phyloP scores from a whole-genome alignment of 768 basidiomycete genomes.

The Leccinum arenicola region DNA sequence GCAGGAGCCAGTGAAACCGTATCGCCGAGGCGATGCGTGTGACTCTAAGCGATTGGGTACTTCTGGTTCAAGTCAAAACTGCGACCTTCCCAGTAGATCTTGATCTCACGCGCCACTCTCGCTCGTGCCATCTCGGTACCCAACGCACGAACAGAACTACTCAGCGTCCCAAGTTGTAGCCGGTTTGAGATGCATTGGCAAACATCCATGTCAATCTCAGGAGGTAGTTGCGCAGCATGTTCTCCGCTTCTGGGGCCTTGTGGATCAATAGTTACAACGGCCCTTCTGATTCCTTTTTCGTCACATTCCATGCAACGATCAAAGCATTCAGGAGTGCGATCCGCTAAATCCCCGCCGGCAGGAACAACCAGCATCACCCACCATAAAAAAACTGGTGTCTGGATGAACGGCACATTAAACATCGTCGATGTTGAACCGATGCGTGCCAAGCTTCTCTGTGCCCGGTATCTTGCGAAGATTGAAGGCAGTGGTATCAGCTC shows the following conservation, averaged over 20 bases:
- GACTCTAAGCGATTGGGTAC: background rate
- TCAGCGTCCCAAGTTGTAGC: background rate
- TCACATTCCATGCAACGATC: constrained; percentile 49
- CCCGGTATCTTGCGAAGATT: no score
- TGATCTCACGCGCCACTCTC: constrained; percentile 19
- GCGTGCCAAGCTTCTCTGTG: no score
- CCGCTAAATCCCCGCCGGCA: constrained; percentile 73
- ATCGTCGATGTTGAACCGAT: no score
- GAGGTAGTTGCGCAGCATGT: constrained; percentile 49
- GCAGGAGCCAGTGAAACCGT: background rate
- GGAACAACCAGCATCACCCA: constrained; percentile 54
- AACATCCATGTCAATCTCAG: constrained; percentile 67
- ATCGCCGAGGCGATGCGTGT: background rate
- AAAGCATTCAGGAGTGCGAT: constrained; percentile 45
- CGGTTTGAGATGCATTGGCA: constrained; percentile 43
- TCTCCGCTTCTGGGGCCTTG: constrained; percentile 36
- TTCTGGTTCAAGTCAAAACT: background rate
- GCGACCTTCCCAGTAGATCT: constrained; percentile 8
- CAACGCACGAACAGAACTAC: no score
- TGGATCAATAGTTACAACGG: constrained; percentile 37
- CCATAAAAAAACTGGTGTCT: background rate
- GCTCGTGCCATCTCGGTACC: constrained; percentile 10
- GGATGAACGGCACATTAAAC: background rate
- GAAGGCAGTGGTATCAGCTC: background rate
- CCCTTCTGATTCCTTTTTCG: constrained; percentile 19